Evolutionary conservation across 305 asterid genomes (phyloP).

Genomic region (Solanum hybrid): DNA sequence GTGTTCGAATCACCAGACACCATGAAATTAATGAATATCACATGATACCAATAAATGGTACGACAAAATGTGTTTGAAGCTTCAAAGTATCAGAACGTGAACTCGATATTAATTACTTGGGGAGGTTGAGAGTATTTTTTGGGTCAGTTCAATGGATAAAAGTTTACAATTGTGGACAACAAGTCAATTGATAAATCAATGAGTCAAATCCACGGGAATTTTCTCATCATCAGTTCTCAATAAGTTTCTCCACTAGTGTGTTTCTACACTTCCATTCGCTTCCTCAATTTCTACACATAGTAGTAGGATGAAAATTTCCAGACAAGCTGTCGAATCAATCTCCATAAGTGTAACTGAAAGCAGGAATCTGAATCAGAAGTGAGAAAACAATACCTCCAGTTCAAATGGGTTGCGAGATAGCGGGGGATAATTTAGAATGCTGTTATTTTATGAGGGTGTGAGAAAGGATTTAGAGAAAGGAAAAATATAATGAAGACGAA

Average conservation of each 20-base stretch:
- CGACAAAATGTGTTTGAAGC: neutral
- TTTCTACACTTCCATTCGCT: neutral
- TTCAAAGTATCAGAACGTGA: neutral
- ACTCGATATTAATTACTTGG: neutral
- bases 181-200: neutral
- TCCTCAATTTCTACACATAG: neutral
- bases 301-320: neutral
- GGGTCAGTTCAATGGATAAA: neutral
- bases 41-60: neutral
- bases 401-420: neutral
- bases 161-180: neutral
- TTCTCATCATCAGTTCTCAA: neutral
- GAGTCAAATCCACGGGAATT: neutral
- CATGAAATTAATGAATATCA: slow-evolving; percentile 7
- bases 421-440: neutral
- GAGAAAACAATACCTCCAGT: neutral
- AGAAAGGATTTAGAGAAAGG: neutral
- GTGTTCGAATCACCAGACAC: slow-evolving; percentile 11
- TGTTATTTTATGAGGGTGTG: neutral
- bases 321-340: neutral
- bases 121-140: neutral
- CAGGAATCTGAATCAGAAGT: neutral
- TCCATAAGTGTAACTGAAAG: neutral
- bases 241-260: neutral
- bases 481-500: neutral